Base-by-base conservation (phyloP, 139 green algal genomes). In the Closterium sp. region DNA sequence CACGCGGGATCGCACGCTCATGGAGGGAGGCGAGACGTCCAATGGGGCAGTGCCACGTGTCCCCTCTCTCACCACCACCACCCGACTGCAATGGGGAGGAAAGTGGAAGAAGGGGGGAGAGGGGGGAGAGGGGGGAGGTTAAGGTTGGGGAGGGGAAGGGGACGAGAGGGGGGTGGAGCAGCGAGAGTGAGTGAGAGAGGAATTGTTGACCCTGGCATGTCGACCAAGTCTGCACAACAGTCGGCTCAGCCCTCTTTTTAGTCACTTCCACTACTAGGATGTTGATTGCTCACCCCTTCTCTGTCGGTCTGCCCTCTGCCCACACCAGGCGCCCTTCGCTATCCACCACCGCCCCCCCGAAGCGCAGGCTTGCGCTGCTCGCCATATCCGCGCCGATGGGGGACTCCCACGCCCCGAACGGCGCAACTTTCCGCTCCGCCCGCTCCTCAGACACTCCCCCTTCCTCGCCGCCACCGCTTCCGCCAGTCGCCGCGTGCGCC, bases 1-100 rank as follows among this genome's bases (percentile, higher is more conserved):
- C 91, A 98, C 97, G 0, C 95, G 94, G 0, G 96, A 98, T 32
- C 96, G 95, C 38, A 97, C 96, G 91, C 97, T 97, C 86, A 97
- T 95, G 38, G 94, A 96, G 30, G 85, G 91, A 24, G 96, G 95
- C 19, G 96, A 97, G 9, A 98, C 86, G 84, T 98, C 96, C n/a
- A 87, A 27, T 11, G 84, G 84, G 21, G 32, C 13, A 17, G 84
- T 9, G n/a, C 84, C 84, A 31, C 94, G 50, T 73, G 50, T 73
- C 13, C 50, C 50, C 31, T 92, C 4, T 42, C 94, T 95, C 94
- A 97, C 95, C 34, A 97, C 91, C 17, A 98, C 97, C 21, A 94
- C 94, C 0, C 96, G 92, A 30, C 89, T 92, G 89, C 38, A 45
- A 45, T 9, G 38, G 38, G 27, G 86, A 9, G 9, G n/a, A n/a